These are phyloP conservation scores for Chloranthus sessilifolius DNA, from an alignment of 164 flowering plant species.

Conservation along the genomic window DNA sequence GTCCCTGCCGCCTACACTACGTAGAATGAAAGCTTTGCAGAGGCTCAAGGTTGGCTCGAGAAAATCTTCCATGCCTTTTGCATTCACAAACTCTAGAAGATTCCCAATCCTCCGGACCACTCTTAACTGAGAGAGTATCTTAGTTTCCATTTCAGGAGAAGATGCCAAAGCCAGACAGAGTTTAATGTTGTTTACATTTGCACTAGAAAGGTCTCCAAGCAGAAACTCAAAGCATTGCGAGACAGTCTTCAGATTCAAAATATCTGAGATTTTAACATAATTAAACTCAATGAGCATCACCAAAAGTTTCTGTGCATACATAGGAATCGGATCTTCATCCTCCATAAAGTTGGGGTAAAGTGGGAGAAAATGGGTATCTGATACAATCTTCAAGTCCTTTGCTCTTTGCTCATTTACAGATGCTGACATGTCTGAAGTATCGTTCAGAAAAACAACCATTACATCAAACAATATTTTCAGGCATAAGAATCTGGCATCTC, in stretches of 20 bases:
- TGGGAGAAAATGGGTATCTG: slow-evolving; percentile 72
- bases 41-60: slow-evolving; percentile 82
- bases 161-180: slow-evolving; percentile 84
- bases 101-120: slow-evolving; percentile 84
- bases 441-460: slow-evolving; percentile 63
- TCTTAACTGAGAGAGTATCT: slow-evolving; percentile 68
- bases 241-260: slow-evolving; percentile 67
- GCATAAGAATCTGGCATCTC: slow-evolving; percentile 88
- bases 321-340: slow-evolving; percentile 97
- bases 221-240: slow-evolving; percentile 88
- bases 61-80: slow-evolving; percentile 88
- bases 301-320: slow-evolving; percentile 93
- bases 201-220: slow-evolving; percentile 74
- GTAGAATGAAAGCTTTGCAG: slow-evolving; percentile 69
- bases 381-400: slow-evolving; percentile 56
- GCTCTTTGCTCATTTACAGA: slow-evolving; percentile 30
- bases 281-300: slow-evolving; percentile 86
- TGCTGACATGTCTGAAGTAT: slow-evolving; percentile 20
- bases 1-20: slow-evolving; percentile 47
- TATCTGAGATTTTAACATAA: slow-evolving; percentile 63
- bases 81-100: slow-evolving; percentile 77
- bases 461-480: slow-evolving; percentile 81
- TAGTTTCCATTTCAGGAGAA: slow-evolving; percentile 82
- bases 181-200: slow-evolving; percentile 76
- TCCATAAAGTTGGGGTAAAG: slow-evolving; percentile 75